Conservation (phyloP, 2,329 filamentous ascomycete genomes). For the Sporothrix brunneoviolacea region DNA sequence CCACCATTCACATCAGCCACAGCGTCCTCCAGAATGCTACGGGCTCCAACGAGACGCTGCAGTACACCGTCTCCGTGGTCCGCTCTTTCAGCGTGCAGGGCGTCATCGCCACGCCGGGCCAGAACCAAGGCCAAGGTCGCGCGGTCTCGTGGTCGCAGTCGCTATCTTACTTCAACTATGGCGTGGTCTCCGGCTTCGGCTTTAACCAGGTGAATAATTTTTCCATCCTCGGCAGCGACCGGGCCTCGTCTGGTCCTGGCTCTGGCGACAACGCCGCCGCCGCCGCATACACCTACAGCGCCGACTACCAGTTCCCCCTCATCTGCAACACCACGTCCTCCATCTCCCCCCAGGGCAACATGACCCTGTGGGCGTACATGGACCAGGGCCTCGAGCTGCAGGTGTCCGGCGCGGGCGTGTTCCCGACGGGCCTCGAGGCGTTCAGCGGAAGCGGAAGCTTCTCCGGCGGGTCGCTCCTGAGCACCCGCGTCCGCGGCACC, state of each 20-base stretch:
- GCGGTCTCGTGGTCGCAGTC: constrained; percentile 50
- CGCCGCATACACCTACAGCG: constrained; percentile 23
- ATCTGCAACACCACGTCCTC: constrained; percentile 47
- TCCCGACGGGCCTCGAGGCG: constrained; percentile 55
- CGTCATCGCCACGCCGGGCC: constrained; percentile 38
- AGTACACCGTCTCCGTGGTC: constrained; percentile 50
- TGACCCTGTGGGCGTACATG: constrained; percentile 37
- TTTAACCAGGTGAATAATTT: constrained; percentile 36
- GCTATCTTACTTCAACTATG: constrained; percentile 47
- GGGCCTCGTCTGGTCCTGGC: constrained; percentile 9
- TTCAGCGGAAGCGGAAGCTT: constrained; percentile 34
- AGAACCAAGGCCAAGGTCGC: not conserved
- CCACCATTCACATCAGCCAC: constrained; percentile 39
- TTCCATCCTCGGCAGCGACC: constrained; percentile 26
- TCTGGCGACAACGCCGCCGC: not conserved
- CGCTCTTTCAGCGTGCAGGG: constrained; percentile 50
- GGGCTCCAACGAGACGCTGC: constrained; percentile 52
- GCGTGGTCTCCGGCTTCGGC: constrained; percentile 35
- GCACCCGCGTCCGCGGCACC: constrained; percentile 50
- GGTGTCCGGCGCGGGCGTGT: constrained; percentile 34
- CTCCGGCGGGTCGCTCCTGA: constrained; percentile 32
- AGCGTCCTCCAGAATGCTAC: constrained; percentile 37
- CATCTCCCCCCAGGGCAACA: constrained; percentile 35
- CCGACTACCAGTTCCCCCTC: constrained; percentile 53
- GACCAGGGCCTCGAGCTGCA: constrained; percentile 35